Evolutionary conservation across 1,284 basidiomycete genomes (phyloP), one percentile per base, ranked within the genome.

Genomic region (Cryptococcus floricola): DNA sequence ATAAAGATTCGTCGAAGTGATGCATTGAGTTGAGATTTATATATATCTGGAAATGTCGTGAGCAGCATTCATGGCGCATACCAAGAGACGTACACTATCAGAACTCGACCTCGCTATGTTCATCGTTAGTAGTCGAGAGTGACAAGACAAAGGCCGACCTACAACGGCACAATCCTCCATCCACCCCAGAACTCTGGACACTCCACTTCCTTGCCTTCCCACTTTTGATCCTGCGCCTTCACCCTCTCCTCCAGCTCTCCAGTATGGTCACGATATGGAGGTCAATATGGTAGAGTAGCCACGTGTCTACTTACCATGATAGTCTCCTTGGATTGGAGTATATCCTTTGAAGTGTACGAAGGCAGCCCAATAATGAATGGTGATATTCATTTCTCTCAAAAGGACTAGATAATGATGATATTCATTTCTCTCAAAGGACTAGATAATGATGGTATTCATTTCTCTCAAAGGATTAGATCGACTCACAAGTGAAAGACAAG

Each of bases 131-230:
- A 10, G 7, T 18, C 5, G 9, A 38, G 12, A 38, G 16, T 8
- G 8, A 39, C 5, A 34, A 50, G 34, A 23, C 25, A 39, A 49
- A 23, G 3, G 6, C 10, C 12, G 10, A 82, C 86, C 75, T 75
- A 94, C 88, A 84, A 83, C 14, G 96, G 96, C 7, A 97, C 81
- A 41, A 99, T 83, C 64, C 94, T 82, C 86, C 90, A 97, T 3
- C 95, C 95, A 56, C 95, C 95, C 96, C 96, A 99, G 75, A 90
- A 90, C 7, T 89, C 87, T 1, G 95, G 96, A 47, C 88, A 80
- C 0, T 90, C 88, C 9, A 97, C 81, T 50, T 85, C 78, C 45
- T 62, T 61, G 34, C 66, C 71, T 48, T 80, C 77, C 66, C 91
- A 92, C 41, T 80, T 80, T 48, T 82, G 77, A 69, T 86, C 81